Base-by-base conservation (phyloP, 2,329 filamentous ascomycete genomes). In the Arthroderma sp. region DNA sequence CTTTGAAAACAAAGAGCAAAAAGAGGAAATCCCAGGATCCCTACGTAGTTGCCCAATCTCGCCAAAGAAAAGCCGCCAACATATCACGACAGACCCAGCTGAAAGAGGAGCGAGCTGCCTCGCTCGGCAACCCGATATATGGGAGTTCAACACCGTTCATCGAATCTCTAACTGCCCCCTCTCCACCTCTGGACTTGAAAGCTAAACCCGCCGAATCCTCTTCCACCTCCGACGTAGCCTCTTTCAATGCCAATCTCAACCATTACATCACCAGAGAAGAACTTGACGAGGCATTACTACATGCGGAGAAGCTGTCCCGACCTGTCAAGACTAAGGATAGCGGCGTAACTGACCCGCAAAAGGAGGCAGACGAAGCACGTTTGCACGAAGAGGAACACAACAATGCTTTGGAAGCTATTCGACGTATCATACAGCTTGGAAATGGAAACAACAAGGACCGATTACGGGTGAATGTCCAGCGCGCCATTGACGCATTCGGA, bases 401-500 rank as follows among this genome's bases (percentile, higher is more conserved):
- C 15, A 83, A 77, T 55, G 87, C 87, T 2, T 66, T 79, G 28
- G 78, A 83, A 53, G 91, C 87, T 6, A 71, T 98, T 51, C 68
- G 73, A 51, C 81, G 88, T 45, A 95, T 98, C 61, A 76, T 85
- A 1, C 75, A 77, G 37, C 69, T 98, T 44, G 73, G 75, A 36
- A 87, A 93, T 57, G 81, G 79, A 55, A 89, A 77, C 62, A 80
- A 77, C 53, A 82, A 83, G 63, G 85, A 94, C 57, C 77, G 78
- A 43, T 79, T 81, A 54, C 81, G 87, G 53, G 78, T 84, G 58
- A 95, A 95, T 60, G 81, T 89, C 54, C 75, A 80, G 53, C 80
- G 86, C 49, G 93, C 88, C 62, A 75, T 98, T 52, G 77, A 88
- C 49, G 81, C 78, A 2, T 95, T 98, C 57, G 91, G 91, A 41